Evolutionary conservation across 2,329 filamentous ascomycete species (phyloP), one percentile per base, ranked within the genome.

Genomic region (Fusarium euwallaceae): DNA sequence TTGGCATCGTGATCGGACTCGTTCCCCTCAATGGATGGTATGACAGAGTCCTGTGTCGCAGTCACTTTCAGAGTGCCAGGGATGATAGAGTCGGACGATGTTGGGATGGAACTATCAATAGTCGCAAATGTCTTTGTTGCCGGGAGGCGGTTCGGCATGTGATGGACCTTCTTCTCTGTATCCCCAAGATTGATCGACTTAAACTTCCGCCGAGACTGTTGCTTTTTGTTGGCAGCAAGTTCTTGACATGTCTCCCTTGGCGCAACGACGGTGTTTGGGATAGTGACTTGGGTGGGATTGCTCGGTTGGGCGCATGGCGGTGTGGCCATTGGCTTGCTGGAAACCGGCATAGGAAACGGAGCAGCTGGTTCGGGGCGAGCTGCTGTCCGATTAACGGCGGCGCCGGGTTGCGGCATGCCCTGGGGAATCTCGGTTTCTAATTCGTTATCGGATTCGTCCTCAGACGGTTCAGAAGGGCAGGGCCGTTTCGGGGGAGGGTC

Each of bases 401-500:
- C 53, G 43, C 73, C 67, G 12, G 45, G 29, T 11, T 59, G 62
- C 41, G 71, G 64, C 16, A 78, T 76, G 8, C 78, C 80, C 41
- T 79, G 78, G 2, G 83, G 82, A 6, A 83, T 70, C 39, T 80
- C 79, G 56, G 81, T 79, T 56, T 85, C 84, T n/a, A 84, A 66
- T 10, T 84, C 82, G 16, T 84, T 82, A 24, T 84, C 83, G 10
- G 79, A 27, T 70, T 72, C 72, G 71, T 78, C 61, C 20, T 77
- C 64, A 53, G 75, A 66, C 39, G 67, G 73, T 20, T 66, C 51
- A 51, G 67, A 58, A 55, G 74, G 69, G 37, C 61, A 51, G 16
- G 48, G 67, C 27, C 72, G 75, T 17, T 22, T 61, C 24, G 29
- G 64, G 39, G 56, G 45, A 58, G 64, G 39, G 4, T 45, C 62